Evolutionary conservation across 495 filamentous ascomycete species (phyloP), one percentile per base, ranked within the genome.

Genomic region (Aspergillus baeticus): DNA sequence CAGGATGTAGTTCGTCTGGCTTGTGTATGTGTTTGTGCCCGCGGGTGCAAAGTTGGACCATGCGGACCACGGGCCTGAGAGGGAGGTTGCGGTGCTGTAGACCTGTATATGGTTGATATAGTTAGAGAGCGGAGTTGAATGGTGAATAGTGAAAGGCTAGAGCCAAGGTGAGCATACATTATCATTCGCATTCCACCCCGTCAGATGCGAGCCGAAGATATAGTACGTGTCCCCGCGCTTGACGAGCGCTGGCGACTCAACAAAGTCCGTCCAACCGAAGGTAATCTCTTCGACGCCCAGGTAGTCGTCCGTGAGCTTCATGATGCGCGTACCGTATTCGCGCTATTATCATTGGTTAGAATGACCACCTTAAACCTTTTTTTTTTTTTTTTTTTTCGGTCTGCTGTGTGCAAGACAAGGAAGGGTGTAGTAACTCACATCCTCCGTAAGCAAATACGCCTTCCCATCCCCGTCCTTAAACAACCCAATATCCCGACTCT

Each of bases 381-480:
- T n/a, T n/a, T n/a, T n/a, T n/a, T n/a, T n/a, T n/a, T n/a, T n/a
- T n/a, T n/a, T n/a, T n/a, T n/a, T n/a, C n/a, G n/a, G n/a, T n/a
- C n/a, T n/a, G n/a, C n/a, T n/a, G n/a, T n/a, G n/a, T n/a, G n/a
- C n/a, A n/a, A n/a, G n/a, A n/a, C n/a, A n/a, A n/a, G n/a, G n/a
- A n/a, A n/a, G n/a, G n/a, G n/a, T n/a, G 15, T 23, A 10, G 17
- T 0, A 10, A 55, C 59, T 47, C 53, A 80, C 81, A 60, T 89
- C 86, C 65, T 89, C 86, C 0, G 79, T 81, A 13, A 89, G 55
- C 31, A 89, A 65, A 66, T 88, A 89, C 0, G 63, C 84, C 8
- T 72, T 75, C 0, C 84, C 86, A 57, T 88, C 84, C 26, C 50
- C 69, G 59, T 79, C 84, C 62, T 81, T 80, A 61, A 82, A 87